Percentiles rank a stretch among this genome's conserved stretches.
Evolutionary conservation across 2,329 filamentous ascomycete species (phyloP).

Genomic region (Beauveria varroae): DNA sequence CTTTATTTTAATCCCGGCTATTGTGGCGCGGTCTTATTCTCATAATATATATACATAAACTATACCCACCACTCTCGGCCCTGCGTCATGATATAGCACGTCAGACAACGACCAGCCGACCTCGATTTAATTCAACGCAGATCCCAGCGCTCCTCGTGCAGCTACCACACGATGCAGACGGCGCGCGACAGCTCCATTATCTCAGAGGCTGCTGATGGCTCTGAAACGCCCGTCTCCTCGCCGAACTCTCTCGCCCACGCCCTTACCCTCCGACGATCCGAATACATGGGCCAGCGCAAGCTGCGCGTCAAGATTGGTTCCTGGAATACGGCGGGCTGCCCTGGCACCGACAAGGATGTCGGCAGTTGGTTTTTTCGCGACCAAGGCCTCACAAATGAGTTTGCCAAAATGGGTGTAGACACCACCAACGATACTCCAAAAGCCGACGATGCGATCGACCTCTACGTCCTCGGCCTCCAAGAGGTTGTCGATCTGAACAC

Average conservation of each 20-base stretch:
- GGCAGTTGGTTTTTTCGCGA: slow-evolving; percentile 81
- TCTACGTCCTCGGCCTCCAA: slow-evolving; percentile 87
- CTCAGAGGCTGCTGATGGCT: slow-evolving; percentile 33
- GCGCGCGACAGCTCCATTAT: slow-evolving; percentile 22
- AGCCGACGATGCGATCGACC: slow-evolving; percentile 57
- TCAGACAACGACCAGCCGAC: slow-evolving; percentile 1
- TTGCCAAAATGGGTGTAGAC: slow-evolving; percentile 46
- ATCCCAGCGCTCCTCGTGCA: slow-evolving; percentile 6
- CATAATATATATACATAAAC: not conserved
- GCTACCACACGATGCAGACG: slow-evolving; percentile 19
- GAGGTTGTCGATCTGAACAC: slow-evolving; percentile 84
- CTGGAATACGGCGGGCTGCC: slow-evolving; percentile 87
- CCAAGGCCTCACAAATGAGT: slow-evolving; percentile 57
- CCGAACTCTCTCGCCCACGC: slow-evolving; percentile 55
- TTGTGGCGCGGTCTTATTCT: not conserved
- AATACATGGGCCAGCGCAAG: slow-evolving; percentile 69
- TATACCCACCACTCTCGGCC: not conserved
- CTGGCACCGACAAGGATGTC: slow-evolving; percentile 81
- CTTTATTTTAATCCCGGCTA: not conserved
- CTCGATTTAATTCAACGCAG: not conserved
- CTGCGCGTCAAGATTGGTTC: slow-evolving; percentile 85
- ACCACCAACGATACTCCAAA: slow-evolving; percentile 25
- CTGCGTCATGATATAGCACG: slow-evolving; percentile 12
- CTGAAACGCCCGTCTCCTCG: slow-evolving; percentile 35
- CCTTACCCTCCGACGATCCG: slow-evolving; percentile 64